Evolutionary conservation across 371 early-diverging fungal species (phyloP).

Genomic region (Lichtheimia corymbifera): DNA sequence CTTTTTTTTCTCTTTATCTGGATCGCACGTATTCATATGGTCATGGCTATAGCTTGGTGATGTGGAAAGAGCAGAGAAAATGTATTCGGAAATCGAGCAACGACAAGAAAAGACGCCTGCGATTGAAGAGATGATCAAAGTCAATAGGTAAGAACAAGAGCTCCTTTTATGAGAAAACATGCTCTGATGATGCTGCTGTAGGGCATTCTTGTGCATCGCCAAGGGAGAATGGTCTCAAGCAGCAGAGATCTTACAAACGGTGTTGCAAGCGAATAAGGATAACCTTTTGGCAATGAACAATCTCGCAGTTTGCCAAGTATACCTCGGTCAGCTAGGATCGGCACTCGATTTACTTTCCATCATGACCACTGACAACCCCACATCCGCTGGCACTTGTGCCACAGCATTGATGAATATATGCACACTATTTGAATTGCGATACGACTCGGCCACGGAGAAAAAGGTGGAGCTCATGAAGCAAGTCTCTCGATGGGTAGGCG

Average conservation of each 20-base stretch:
- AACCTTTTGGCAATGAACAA: conserved; percentile 59
- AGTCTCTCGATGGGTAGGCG: conserved; percentile 62
- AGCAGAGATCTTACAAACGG: conserved; percentile 41
- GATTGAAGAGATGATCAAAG: conserved; percentile 39
- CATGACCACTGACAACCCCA: conserved; percentile 34
- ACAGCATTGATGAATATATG: conserved; percentile 60
- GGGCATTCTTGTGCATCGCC: conserved; percentile 50
- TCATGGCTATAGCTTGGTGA: conserved; percentile 44
- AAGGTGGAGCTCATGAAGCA: conserved; percentile 55
- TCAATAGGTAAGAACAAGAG: conserved; percentile 36
- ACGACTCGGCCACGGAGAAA: conserved; percentile 48
- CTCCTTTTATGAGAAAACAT: background rate
- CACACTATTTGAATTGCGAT: conserved; percentile 60
- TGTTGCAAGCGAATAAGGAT: conserved; percentile 48
- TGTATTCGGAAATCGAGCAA: conserved; percentile 41
- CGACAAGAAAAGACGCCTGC: conserved; percentile 18
- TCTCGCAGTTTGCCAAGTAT: conserved; percentile 58
- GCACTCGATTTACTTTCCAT: conserved; percentile 33
- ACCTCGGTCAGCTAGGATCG: conserved; percentile 53
- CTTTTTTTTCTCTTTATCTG: background rate
- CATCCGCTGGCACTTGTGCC: conserved; percentile 56
- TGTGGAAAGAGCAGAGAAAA: conserved; percentile 37
- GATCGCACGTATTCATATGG: background rate
- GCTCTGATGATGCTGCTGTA: conserved; percentile 2
- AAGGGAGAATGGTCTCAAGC: conserved; percentile 59